Conservation (phyloP, 768 basidiomycete genomes). For the Tulasnella sp. region DNA sequence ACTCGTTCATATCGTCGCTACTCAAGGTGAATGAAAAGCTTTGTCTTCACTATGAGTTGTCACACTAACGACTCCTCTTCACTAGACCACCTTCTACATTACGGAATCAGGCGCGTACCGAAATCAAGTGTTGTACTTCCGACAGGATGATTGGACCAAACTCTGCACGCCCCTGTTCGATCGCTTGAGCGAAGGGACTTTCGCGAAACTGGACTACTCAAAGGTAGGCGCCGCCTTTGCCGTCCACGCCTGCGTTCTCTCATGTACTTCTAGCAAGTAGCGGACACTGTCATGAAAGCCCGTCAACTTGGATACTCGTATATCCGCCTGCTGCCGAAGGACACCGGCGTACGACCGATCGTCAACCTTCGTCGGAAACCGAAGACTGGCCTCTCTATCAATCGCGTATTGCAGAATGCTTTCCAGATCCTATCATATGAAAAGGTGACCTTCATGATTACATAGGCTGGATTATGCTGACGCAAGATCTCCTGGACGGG, state of each 20-base stretch:
- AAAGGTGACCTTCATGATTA: slow-evolving; percentile 39
- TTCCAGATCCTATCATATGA: slow-evolving; percentile 85
- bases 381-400: slow-evolving; percentile 53
- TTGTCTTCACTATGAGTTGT: not conserved
- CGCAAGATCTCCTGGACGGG: not conserved
- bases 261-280: not conserved
- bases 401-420: slow-evolving; percentile 70
- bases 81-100: slow-evolving; percentile 82
- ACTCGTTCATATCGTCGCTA: slow-evolving; percentile 68
- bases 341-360: slow-evolving; percentile 88
- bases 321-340: slow-evolving; percentile 85
- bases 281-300: slow-evolving; percentile 41
- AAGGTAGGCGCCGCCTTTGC: slow-evolving; percentile 33
- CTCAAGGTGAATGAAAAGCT: slow-evolving; percentile 45
- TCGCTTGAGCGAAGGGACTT: slow-evolving; percentile 57
- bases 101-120: slow-evolving; percentile 83
- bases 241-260: not conserved
- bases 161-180: slow-evolving; percentile 74
- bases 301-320: slow-evolving; percentile 73
- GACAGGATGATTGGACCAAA: slow-evolving; percentile 86
- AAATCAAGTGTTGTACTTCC: slow-evolving; percentile 79
- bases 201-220: slow-evolving; percentile 45
- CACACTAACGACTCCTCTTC: not conserved
- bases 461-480: not conserved
- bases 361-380: slow-evolving; percentile 59